These are phyloP conservation scores for Trichoderma hamatum DNA, from an alignment of 2,329 filamentous ascomycete species.

Conservation along the genomic window DNA sequence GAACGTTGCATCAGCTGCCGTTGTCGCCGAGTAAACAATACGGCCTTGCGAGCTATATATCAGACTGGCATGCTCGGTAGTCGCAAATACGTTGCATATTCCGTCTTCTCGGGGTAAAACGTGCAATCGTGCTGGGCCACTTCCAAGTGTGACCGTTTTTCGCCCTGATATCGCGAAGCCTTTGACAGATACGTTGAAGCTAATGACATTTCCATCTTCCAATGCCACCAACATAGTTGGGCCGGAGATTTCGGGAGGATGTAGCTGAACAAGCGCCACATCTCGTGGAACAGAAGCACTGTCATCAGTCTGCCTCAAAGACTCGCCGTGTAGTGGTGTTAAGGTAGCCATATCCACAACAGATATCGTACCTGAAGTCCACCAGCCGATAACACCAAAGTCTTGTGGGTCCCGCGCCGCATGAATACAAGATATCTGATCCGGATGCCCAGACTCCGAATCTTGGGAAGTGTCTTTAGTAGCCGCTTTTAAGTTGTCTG, in stretches of 20 bases:
- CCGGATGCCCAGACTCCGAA: conserved; percentile 40
- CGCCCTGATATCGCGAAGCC: conserved; percentile 69
- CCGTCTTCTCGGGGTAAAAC: conserved; percentile 69
- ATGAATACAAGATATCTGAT: conserved; percentile 85
- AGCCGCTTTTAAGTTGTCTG: conserved; percentile 58
- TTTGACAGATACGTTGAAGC: conserved; percentile 69
- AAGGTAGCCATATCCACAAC: conserved; percentile 71
- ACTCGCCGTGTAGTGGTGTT: conserved; percentile 65
- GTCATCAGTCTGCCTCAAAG: conserved; percentile 62
- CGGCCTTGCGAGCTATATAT: conserved; percentile 89
- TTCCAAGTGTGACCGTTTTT: conserved; percentile 84
- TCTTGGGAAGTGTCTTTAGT: conserved; percentile 64
- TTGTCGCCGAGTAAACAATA: conserved; percentile 91
- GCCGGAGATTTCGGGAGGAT: conserved; percentile 59
- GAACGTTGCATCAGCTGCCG: conserved; percentile 79
- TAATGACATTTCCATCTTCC: conserved; percentile 89
- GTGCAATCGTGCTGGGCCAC: conserved; percentile 80
- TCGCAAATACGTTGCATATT: conserved; percentile 83
- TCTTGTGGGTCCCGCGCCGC: conserved; percentile 65
- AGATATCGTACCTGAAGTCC: conserved; percentile 78
- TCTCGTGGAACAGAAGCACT: conserved; percentile 81
- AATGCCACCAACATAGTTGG: conserved; percentile 87
- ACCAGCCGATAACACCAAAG: conserved; percentile 83
- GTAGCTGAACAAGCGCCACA: conserved; percentile 75
- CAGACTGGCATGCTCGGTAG: conserved; percentile 89